phyloP scores from a whole-genome alignment of 192 early-diverging fungal species.

The Rhizophagus sp. region DNA sequence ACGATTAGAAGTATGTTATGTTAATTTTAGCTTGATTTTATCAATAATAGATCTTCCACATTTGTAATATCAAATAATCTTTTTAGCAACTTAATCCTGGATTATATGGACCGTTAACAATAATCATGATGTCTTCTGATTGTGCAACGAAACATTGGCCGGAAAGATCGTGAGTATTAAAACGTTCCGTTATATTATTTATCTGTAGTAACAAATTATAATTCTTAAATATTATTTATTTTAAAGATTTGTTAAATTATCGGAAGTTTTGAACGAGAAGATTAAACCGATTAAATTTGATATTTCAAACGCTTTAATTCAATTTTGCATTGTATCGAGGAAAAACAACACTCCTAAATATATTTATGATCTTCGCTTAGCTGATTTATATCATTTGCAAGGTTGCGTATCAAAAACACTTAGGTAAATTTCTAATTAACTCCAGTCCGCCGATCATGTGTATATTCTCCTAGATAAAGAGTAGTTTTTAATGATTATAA shows the following conservation, averaged over 20 bases:
- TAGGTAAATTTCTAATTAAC: neutral
- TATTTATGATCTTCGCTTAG: neutral
- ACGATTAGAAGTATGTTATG: neutral
- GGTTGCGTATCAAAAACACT: neutral
- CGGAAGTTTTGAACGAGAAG: neutral
- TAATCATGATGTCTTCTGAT: neutral
- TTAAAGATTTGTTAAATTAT: neutral
- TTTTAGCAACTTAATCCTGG: neutral
- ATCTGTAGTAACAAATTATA: neutral
- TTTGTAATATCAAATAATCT: neutral
- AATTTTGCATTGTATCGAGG: neutral
- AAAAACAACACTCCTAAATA: slow-evolving; percentile 1
- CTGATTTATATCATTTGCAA: slow-evolving; percentile 7
- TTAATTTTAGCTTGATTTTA: neutral
- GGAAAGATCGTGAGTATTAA: neutral
- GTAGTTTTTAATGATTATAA: no score
- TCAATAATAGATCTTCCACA: neutral
- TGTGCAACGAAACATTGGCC: slow-evolving; percentile 5
- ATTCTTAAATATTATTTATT: neutral
- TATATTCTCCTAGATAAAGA: no score
- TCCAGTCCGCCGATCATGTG: no score
- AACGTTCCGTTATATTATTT: neutral
- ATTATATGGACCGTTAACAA: slow-evolving; percentile 9
- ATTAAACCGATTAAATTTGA: slow-evolving; percentile 1
- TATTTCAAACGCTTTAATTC: neutral